These are phyloP conservation scores for Heliophila coronopifolia DNA, from an alignment of 441 rosid genomes.

Conservation along the genomic window DNA sequence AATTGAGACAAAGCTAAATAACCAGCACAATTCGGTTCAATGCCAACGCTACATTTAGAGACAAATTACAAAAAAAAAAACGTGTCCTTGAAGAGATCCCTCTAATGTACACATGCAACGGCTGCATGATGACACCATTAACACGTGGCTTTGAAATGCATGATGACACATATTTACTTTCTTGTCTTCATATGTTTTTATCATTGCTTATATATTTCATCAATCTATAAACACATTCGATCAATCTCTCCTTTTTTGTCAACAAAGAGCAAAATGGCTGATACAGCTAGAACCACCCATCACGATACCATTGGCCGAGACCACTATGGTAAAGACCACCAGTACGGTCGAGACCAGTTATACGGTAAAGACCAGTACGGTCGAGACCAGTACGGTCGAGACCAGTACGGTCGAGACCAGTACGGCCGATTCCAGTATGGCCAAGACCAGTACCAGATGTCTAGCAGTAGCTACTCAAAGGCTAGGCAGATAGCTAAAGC, in stretches of 20 bases:
- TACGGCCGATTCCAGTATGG: too few species aligned
- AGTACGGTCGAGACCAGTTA: too few species aligned
- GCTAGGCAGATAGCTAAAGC: constrained; percentile 63
- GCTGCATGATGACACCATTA: constrained; percentile 50
- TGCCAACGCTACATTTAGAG: constrained; percentile 12
- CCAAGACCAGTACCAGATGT: constrained; percentile 19
- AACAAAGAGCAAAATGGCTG: constrained; percentile 13
- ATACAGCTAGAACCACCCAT: constrained; percentile 26
- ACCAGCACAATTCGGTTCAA: constrained; percentile 23
- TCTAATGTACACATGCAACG: constrained; percentile 45
- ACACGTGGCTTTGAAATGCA: constrained; percentile 40
- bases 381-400: constrained; percentile 38
- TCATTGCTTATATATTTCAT: constrained; percentile 2
- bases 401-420: constrained; percentile 19
- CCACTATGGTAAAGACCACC: too few species aligned
- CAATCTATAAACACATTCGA: constrained; percentile 20
- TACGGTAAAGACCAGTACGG: constrained; percentile 4
- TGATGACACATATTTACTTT: constrained; percentile 24
- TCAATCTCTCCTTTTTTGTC: background rate
- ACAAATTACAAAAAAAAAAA: constrained; percentile 26
- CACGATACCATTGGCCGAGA: constrained; percentile 8
- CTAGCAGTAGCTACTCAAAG: constrained; percentile 28
- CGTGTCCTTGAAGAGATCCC: constrained; percentile 41
- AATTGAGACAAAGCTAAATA: too few species aligned
- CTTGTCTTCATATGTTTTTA: constrained; percentile 27